phyloP scores from a whole-genome alignment of 306 rosid genomes.

The Trifolium subterraneum region DNA sequence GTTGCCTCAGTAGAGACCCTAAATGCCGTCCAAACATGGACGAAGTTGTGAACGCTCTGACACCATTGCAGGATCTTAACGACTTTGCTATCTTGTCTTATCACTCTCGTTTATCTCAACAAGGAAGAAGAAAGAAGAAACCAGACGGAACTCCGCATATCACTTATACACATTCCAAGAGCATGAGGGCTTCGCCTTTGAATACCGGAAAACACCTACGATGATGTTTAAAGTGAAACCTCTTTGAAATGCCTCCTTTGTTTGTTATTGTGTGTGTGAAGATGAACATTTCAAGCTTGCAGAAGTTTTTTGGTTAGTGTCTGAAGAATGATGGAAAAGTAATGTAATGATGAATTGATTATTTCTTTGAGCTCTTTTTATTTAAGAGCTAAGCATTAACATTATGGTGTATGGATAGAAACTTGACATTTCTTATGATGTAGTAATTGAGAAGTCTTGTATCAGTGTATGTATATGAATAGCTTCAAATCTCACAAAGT shows the following conservation, averaged over 20 bases:
- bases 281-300: slow-evolving; percentile 58
- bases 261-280: slow-evolving; percentile 53
- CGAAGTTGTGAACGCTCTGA: slow-evolving; percentile 80
- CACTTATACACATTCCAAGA: slow-evolving; percentile 69
- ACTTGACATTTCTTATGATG: slow-evolving; percentile 60
- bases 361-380: slow-evolving; percentile 52
- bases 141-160: slow-evolving; percentile 75
- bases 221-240: slow-evolving; percentile 45
- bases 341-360: slow-evolving; percentile 52
- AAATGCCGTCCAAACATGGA: slow-evolving; percentile 92
- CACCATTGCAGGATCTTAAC: slow-evolving; percentile 80
- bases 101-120: slow-evolving; percentile 80
- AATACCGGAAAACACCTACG: slow-evolving; percentile 73
- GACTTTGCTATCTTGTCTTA: slow-evolving; percentile 80
- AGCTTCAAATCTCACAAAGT: slow-evolving; percentile 47
- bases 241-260: slow-evolving; percentile 49
- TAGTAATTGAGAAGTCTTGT: slow-evolving; percentile 60
- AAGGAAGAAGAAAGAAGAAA: slow-evolving; percentile 84
- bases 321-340: slow-evolving; percentile 58
- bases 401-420: slow-evolving; percentile 43
- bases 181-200: slow-evolving; percentile 80
- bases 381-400: slow-evolving; percentile 61
- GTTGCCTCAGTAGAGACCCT: slow-evolving; percentile 85
- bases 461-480: slow-evolving; percentile 63
- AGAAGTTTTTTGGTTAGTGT: slow-evolving; percentile 52